Percentiles rank a stretch among this genome's conserved stretches.
phyloP scores from a whole-genome alignment of 352 stramenopile species.

The Phytophthora parvispora region DNA sequence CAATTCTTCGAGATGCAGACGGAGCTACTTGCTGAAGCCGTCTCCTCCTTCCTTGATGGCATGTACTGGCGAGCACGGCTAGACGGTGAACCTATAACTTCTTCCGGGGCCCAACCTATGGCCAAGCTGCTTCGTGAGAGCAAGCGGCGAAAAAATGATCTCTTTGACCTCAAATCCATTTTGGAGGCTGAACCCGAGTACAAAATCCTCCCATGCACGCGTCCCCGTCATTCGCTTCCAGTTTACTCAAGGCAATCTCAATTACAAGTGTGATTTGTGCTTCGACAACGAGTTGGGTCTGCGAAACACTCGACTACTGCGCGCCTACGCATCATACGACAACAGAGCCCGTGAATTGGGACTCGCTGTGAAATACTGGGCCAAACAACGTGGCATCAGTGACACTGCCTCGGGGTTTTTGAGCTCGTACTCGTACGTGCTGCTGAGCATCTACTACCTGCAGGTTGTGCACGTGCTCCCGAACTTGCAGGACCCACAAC shows the following conservation, averaged over 20 bases:
- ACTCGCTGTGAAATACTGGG: conserved; percentile 98
- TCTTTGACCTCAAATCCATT: conserved; percentile 44
- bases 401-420: conserved; percentile 96
- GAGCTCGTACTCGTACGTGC: conserved; percentile 98
- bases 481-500: conserved; percentile 90
- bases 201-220: conserved; percentile 56
- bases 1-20: conserved; percentile 40
- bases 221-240: conserved; percentile 80
- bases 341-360: conserved; percentile 87
- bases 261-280: conserved; percentile 74
- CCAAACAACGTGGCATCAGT: conserved; percentile 96
- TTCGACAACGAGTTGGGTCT: conserved; percentile 81
- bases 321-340: conserved; percentile 73
- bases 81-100: neutral
- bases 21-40: conserved; percentile 18
- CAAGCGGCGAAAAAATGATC: conserved; percentile 41
- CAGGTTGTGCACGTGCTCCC: conserved; percentile 91
- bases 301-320: conserved; percentile 81
- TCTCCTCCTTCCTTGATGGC: conserved; percentile 10
- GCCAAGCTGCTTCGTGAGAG: conserved; percentile 33
- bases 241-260: conserved; percentile 32
- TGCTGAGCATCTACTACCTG: conserved; percentile 98
- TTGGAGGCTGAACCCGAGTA: conserved; percentile 43
- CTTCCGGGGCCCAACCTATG: conserved; percentile 20
- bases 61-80: neutral